Base-by-base conservation (phyloP, 169 alveolate species). In the Sarcocystis neurona region DNA sequence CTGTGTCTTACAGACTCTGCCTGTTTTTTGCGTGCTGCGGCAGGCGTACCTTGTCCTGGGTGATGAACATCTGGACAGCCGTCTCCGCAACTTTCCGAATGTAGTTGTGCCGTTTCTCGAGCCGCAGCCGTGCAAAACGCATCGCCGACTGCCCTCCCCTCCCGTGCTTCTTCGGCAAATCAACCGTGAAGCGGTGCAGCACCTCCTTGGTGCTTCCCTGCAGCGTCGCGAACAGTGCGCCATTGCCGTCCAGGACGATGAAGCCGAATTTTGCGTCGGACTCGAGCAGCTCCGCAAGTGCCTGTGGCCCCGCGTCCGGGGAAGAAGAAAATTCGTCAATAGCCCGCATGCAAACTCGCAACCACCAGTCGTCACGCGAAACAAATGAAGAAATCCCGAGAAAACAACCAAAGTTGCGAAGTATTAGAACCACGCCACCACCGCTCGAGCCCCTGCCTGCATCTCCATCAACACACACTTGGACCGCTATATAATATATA, bases 111-210 rank as follows among this genome's bases (percentile, higher is more conserved):
- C 99, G 95, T 92, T 98, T 97, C 94, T 99, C 99, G 95, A 97
- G 95, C 92, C 99, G 97, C 47, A 99, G 95, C 44, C 99, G 97
- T n/a, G 99, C 99, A 94, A 99, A 99, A 91, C 99, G 97, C 92
- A 98, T 95, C n/a, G 99, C 99, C 44, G 99, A 98, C 96, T 99
- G 99, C 43, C 99, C 99, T 80, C 99, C 99, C 86, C 99, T 95
- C 48, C 99, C 99, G 92, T 98, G 99, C 94, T 98, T 98, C 95
- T 98, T 98, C 15, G 99, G 99, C 47, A 98, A 94, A 87, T 98
- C 99, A 6, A 98, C 99, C 39, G 97, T 95, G 93, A 98, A 98
- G 90, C 97, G 95, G 90, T 98, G 97, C 46, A 88, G 72, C 15
- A 90, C 90, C 46, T 92, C 95, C 30, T 94, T 75, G 43, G 90